These are phyloP conservation scores for Ceratobasidium sp. DNA, from an alignment of 1,284 basidiomycete species.

Conservation along the genomic window DNA sequence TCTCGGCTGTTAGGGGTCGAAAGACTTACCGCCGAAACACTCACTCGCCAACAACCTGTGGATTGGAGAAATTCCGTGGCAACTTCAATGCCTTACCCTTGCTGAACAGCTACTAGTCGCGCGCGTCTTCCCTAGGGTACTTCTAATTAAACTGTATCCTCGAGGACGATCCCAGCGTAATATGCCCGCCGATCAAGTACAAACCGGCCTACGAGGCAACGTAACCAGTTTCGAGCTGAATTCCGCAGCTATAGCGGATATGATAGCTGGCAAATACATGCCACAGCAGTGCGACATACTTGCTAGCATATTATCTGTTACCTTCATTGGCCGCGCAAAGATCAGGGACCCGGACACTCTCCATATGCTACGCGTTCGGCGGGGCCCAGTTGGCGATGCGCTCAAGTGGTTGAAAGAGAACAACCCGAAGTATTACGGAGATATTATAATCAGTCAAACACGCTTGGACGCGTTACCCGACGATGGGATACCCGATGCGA, in stretches of 20 bases:
- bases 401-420: conserved; percentile 43
- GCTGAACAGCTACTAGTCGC: conserved; percentile 55
- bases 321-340: conserved; percentile 56
- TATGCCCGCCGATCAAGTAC: conserved; percentile 50
- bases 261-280: conserved; percentile 57
- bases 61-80: conserved; percentile 56
- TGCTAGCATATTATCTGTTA: conserved; percentile 56
- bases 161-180: conserved; percentile 49
- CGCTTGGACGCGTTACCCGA: conserved; percentile 25
- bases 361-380: conserved; percentile 53
- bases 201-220: conserved; percentile 56
- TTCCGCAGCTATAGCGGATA: conserved; percentile 51
- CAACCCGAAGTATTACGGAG: conserved; percentile 34
- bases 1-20: neutral
- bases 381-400: conserved; percentile 51
- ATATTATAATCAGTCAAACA: neutral
- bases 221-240: conserved; percentile 57
- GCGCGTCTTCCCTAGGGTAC: conserved; percentile 53
- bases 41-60: conserved; percentile 58
- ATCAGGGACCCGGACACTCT: conserved; percentile 53
- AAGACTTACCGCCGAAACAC: conserved; percentile 49
- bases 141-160: conserved; percentile 57
- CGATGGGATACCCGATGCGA: conserved; percentile 45
- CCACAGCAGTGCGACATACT: conserved; percentile 55
- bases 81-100: conserved; percentile 53